Base-by-base conservation (phyloP, 192 early-diverging fungal species). In the Coemansia aciculifera region DNA sequence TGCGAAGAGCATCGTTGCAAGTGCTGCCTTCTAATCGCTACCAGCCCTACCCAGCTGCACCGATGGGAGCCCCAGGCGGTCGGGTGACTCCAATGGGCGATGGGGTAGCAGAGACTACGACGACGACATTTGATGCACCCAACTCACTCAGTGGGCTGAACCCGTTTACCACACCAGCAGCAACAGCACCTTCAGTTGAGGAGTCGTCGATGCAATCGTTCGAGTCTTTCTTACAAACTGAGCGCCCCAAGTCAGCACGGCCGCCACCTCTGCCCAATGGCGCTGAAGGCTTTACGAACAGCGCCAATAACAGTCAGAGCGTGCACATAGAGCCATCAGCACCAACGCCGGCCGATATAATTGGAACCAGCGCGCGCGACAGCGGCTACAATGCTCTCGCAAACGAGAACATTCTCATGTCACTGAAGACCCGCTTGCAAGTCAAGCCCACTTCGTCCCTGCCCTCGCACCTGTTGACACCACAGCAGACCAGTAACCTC, bases 1-100 rank as follows among this genome's bases (percentile, higher is more conserved):
- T 63, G 43, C 80, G 80, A 12, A 65, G 80, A 19, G 72, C 80
- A 27, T 83, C 80, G 51, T 64, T 83, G 31, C 80, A 83, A 38
- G 46, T 66, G 1, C 52, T 69, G 36, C 66, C 79, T 27, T 62
- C 34, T 15, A 72, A 77, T 36, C 49, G 80, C 42, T 83, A 74
- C 44, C 72, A 77, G 56, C 80, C 80, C 32, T 83, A 83, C 34
- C 51, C 72, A 21, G 29, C 29, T n/a, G 31, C 29, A 4, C 15
- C 29, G 29, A 32, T 57, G 29, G 54, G 54, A 34, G 54, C 31
- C 54, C 13, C 54, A 17, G 54, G 27, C 15, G 29, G 54, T 17
- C 54, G 54, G 31, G 32, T 31, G 31, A 57, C 54, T 8, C 29
- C 54, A 32, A 57, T 57, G 54, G 13, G 54, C 54, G 29, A 57